Evolutionary conservation across 176 grass and related monocot genomes (phyloP).

Genomic region (Musa troglodytarum): DNA sequence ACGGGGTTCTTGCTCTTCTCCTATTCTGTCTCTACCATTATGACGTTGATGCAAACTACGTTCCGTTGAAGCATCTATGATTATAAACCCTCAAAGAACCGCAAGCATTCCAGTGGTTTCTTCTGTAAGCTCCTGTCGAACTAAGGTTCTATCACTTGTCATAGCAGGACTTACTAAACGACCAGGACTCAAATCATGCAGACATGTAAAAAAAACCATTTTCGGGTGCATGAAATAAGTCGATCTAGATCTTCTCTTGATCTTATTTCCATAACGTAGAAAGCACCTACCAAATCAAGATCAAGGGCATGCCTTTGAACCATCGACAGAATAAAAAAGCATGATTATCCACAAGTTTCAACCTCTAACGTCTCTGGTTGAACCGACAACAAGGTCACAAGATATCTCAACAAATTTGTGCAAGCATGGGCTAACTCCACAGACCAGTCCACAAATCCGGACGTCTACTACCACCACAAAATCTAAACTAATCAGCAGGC

Average conservation of each 20-base stretch:
- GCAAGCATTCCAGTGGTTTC: neutral
- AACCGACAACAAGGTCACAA: neutral
- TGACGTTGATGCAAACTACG: neutral
- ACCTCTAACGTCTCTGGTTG: neutral
- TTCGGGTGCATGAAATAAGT: too few relatives aligned
- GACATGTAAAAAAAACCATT: too few relatives aligned
- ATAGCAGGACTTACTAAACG: too few relatives aligned
- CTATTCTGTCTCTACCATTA: neutral
- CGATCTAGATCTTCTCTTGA: too few relatives aligned
- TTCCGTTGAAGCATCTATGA: neutral
- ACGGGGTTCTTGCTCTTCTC: neutral
- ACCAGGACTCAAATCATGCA: too few relatives aligned
- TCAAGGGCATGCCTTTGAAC: neutral
- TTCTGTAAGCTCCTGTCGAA: neutral
- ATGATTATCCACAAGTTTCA: neutral
- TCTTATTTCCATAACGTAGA: too few relatives aligned
- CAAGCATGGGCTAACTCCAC: neutral
- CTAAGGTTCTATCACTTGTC: too few relatives aligned
- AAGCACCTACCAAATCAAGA: neutral
- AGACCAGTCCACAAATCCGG: neutral
- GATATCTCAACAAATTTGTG: neutral
- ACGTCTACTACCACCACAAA: neutral
- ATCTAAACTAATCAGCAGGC: too few relatives aligned
- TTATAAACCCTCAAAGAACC: neutral
- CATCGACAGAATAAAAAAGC: too few relatives aligned